A percentile compares a stretch with the other conserved stretches of the same genome.
These are phyloP conservation scores for Cerrena zonata DNA, from an alignment of 1,284 basidiomycete species.

Conservation along the genomic window DNA sequence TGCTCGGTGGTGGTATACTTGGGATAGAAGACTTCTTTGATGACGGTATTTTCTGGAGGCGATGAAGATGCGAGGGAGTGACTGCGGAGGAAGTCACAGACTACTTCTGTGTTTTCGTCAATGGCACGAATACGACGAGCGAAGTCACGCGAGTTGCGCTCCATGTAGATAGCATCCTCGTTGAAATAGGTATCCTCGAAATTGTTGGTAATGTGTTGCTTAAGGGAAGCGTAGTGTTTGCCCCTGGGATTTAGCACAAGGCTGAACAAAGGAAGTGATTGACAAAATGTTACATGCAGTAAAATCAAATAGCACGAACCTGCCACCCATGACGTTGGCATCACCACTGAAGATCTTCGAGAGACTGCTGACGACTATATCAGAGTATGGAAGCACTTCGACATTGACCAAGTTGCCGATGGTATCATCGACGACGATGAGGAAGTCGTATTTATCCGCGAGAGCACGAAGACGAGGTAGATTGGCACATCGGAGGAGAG, in stretches of 20 bases:
- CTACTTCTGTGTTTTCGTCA: slow-evolving; percentile 48
- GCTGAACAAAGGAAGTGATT: slow-evolving; percentile 21
- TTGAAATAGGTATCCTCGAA: slow-evolving; percentile 60
- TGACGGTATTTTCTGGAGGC: slow-evolving; percentile 24
- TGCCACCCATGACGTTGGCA: slow-evolving; percentile 65
- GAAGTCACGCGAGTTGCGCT: slow-evolving; percentile 64
- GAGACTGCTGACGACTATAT: slow-evolving; percentile 57
- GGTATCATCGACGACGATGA: slow-evolving; percentile 63
- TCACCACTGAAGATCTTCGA: slow-evolving; percentile 69
- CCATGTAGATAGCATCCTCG: slow-evolving; percentile 63
- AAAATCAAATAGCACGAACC: slow-evolving; percentile 29
- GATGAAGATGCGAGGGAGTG: slow-evolving; percentile 41
- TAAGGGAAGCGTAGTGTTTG: slow-evolving; percentile 38
- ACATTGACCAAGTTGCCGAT: slow-evolving; percentile 67
- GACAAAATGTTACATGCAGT: not conserved
- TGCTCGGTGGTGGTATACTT: slow-evolving; percentile 68
- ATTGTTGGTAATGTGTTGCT: slow-evolving; percentile 30
- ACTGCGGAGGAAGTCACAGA: slow-evolving; percentile 44
- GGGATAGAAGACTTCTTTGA: slow-evolving; percentile 85
- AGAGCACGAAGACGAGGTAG: slow-evolving; percentile 45
- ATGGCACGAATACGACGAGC: slow-evolving; percentile 46
- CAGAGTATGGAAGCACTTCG: slow-evolving; percentile 54
- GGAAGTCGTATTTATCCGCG: slow-evolving; percentile 53
- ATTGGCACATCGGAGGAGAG: slow-evolving; percentile 51
- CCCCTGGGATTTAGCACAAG: slow-evolving; percentile 51